Conservation (phyloP, 495 filamentous ascomycete genomes). For the Talaromyces proteolyticus region DNA sequence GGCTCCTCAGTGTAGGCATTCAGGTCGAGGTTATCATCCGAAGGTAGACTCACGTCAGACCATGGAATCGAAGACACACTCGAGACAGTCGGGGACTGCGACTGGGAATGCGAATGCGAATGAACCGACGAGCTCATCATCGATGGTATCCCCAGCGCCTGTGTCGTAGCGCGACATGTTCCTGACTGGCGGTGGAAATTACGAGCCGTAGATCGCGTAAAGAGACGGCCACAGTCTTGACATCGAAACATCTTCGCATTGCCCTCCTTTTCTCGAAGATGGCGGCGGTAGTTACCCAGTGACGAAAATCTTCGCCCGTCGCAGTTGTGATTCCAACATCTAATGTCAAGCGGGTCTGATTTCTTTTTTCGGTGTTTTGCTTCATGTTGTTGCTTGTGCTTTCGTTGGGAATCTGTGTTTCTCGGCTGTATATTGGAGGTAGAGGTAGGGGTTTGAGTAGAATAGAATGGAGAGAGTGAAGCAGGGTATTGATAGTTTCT, state of each 20-base stretch:
- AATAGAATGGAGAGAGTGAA: background rate
- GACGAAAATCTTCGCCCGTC: constrained; percentile 1
- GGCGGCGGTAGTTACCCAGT: background rate
- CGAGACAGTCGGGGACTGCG: too few relatives aligned
- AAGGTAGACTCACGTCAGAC: too few relatives aligned
- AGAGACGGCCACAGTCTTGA: background rate
- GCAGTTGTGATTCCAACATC: constrained; percentile 2
- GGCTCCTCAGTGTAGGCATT: too few relatives aligned
- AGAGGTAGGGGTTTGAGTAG: background rate
- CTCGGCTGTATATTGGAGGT: background rate
- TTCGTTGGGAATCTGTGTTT: too few relatives aligned
- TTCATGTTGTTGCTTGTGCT: background rate
- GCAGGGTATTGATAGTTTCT: background rate
- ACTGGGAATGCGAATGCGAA: too few relatives aligned
- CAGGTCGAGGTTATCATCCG: too few relatives aligned
- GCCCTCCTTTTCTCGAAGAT: constrained; percentile 1
- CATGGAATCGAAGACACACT: too few relatives aligned
- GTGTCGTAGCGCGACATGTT: too few relatives aligned
- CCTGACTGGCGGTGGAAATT: background rate
- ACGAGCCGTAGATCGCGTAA: background rate
- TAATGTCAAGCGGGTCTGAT: background rate
- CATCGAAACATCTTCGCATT: background rate
- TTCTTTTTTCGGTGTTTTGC: background rate
- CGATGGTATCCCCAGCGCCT: too few relatives aligned
- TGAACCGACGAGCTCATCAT: too few relatives aligned